These are phyloP conservation scores for Pavlovales sp. DNA, from an alignment of 208 protist species.

Conservation along the genomic window DNA sequence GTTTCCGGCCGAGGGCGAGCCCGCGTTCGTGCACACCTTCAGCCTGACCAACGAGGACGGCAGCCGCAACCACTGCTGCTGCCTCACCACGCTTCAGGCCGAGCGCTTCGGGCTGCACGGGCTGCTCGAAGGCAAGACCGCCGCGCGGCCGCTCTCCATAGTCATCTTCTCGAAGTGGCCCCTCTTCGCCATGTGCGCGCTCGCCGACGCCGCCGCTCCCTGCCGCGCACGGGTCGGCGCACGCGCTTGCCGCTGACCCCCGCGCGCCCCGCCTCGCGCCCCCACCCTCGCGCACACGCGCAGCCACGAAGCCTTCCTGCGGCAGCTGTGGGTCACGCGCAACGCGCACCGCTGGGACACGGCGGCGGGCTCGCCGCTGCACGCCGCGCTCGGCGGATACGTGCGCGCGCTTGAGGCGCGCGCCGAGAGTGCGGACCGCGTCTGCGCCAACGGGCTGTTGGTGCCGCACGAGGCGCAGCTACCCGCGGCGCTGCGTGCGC, in stretches of 20 bases:
- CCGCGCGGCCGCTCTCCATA: neutral
- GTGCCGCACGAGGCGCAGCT: neutral
- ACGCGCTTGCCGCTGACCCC: neutral
- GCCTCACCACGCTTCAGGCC: neutral
- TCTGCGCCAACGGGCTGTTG: neutral
- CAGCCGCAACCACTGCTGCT: neutral
- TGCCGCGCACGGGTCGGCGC: neutral
- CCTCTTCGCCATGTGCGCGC: neutral
- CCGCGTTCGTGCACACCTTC: neutral
- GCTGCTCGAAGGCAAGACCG: neutral
- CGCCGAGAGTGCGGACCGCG: too few relatives aligned
- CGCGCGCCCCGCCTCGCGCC: too few relatives aligned
- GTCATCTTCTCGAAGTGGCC: neutral
- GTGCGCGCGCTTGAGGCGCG: neutral
- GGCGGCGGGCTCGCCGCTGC: too few relatives aligned
- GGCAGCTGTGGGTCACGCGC: neutral
- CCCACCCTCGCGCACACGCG: neutral
- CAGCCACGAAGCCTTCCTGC: neutral
- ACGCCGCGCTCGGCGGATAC: neutral
- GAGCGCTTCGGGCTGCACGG: neutral
- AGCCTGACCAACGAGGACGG: neutral
- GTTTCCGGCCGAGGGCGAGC: neutral
- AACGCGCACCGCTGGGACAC: neutral
- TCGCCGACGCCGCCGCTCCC: too few relatives aligned
- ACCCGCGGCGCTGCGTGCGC: neutral